Percentiles rank a stretch among this genome's conserved stretches.
These are phyloP conservation scores for Mortierella sp. DNA, from an alignment of 371 early-diverging fungal genomes.

Conservation along the genomic window DNA sequence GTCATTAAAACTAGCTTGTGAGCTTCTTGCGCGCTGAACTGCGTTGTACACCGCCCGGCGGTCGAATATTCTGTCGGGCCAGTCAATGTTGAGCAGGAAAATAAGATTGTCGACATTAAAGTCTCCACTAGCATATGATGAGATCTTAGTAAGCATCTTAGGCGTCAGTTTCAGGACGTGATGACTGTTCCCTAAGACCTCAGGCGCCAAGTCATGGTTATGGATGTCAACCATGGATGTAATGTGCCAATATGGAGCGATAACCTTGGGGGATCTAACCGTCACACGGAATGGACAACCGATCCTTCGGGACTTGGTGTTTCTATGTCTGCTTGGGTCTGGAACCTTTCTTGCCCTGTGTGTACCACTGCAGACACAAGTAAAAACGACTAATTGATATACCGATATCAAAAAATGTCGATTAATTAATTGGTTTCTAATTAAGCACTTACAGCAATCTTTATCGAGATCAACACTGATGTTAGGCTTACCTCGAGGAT, in stretches of 20 bases:
- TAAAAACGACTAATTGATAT: no score
- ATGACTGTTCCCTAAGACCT: not conserved
- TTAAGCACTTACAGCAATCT: no score
- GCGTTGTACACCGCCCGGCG: not conserved
- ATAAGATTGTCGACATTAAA: no score
- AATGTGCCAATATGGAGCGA: conserved; percentile 1
- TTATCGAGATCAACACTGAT: no score
- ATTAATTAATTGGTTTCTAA: no score
- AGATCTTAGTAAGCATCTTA: not conserved
- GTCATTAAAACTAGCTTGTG: not conserved
- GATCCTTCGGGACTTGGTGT: not conserved
- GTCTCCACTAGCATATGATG: not conserved
- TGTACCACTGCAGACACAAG: not conserved
- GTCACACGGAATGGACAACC: not conserved
- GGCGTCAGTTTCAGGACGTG: not conserved
- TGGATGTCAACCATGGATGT: not conserved
- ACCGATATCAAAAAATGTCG: no score
- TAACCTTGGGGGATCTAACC: not conserved
- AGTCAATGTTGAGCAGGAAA: no score
- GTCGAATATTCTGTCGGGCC: not conserved
- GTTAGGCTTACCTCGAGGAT: not conserved
- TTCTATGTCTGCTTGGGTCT: not conserved
- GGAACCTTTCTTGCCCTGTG: not conserved
- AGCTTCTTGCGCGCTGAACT: not conserved
- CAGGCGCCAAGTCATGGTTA: not conserved